Conservation (phyloP, 306 rosid genomes). For the Prunus kanzakura region DNA sequence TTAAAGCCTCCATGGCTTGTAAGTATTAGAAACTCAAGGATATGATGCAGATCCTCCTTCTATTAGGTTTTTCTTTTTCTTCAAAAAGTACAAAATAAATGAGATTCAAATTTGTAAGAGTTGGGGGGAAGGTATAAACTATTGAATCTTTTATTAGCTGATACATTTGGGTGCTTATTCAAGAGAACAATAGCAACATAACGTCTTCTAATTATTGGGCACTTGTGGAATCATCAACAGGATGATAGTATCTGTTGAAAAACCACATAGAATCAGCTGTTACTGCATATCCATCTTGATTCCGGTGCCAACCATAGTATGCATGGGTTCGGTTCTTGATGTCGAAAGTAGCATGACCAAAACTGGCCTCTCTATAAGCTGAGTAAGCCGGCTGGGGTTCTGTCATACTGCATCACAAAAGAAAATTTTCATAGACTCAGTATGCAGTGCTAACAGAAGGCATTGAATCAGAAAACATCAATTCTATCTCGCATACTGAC, state of each 20-base stretch:
- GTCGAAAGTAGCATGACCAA: slow-evolving; percentile 76
- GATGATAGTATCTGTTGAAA: slow-evolving; percentile 59
- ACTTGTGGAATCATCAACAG: slow-evolving; percentile 56
- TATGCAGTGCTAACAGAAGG: neutral
- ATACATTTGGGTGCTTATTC: too few species aligned
- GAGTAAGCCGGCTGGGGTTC: slow-evolving; percentile 83
- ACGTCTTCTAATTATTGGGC: neutral
- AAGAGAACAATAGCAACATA: too few species aligned
- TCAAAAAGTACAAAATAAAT: too few species aligned
- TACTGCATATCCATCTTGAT: slow-evolving; percentile 71
- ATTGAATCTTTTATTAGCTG: too few species aligned
- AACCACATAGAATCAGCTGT: slow-evolving; percentile 73
- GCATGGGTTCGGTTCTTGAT: slow-evolving; percentile 86
- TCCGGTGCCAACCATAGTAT: slow-evolving; percentile 69
- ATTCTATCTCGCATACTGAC: neutral
- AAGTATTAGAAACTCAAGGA: too few species aligned
- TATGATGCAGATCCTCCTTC: too few species aligned
- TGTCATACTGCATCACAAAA: slow-evolving; percentile 58
- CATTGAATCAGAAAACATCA: neutral
- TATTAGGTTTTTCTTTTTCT: too few species aligned
- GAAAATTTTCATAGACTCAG: slow-evolving; percentile 1
- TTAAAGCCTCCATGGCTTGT: too few species aligned
- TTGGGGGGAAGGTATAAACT: too few species aligned
- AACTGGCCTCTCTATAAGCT: slow-evolving; percentile 79
- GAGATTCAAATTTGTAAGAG: too few species aligned